Percentiles rank a stretch among this genome's conserved stretches.
Evolutionary conservation across 2,329 filamentous ascomycete genomes (phyloP).

Genomic region (Lasiodiplodia gonubiensis): DNA sequence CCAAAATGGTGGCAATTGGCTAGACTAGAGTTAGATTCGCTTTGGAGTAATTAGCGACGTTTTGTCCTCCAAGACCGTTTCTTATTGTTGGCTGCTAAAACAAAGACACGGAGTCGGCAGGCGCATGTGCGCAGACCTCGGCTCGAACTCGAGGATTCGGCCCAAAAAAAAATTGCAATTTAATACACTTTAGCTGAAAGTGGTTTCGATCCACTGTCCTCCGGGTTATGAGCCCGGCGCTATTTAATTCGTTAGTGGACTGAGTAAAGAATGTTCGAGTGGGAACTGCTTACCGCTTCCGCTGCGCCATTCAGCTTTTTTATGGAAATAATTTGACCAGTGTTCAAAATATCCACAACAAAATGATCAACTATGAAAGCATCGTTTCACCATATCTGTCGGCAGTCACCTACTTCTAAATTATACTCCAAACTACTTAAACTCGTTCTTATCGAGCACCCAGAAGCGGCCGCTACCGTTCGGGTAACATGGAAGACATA

Average conservation of each 20-base stretch:
- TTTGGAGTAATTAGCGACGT: not conserved
- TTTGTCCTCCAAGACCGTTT: not conserved
- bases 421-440: too few relatives aligned
- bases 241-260: not conserved
- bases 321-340: too few relatives aligned
- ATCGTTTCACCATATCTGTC: not conserved
- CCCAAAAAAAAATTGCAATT: not conserved
- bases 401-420: too few relatives aligned
- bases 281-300: constrained; percentile 25
- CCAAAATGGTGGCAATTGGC: not conserved
- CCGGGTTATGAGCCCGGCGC: constrained; percentile 42
- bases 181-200: constrained; percentile 23
- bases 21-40: not conserved
- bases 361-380: not conserved
- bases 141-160: constrained; percentile 8
- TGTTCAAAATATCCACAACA: not conserved
- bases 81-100: not conserved
- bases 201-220: constrained; percentile 42
- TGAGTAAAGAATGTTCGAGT: too few relatives aligned
- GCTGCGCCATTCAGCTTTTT: constrained; percentile 31
- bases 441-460: too few relatives aligned
- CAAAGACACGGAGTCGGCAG: not conserved
- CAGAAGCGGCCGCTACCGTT: too few relatives aligned
- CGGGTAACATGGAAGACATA: too few relatives aligned
- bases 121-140: constrained; percentile 5